Conservation (phyloP, 257 asterid genomes). For the Solanum lycopersicoides region DNA sequence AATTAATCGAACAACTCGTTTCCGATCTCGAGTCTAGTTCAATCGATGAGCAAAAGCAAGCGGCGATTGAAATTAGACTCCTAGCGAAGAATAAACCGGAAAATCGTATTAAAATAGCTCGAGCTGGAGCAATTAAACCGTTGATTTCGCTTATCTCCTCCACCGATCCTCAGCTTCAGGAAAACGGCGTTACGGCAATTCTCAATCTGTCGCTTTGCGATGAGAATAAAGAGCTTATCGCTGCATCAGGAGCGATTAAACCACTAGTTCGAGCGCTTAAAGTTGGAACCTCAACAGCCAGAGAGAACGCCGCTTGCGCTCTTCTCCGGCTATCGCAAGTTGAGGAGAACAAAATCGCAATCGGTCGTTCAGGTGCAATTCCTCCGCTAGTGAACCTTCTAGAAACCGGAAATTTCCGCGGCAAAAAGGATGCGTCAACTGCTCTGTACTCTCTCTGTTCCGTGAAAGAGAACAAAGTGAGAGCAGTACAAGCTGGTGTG, state of each 20-base stretch:
- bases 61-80: constrained; percentile 76
- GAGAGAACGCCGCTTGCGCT: constrained; percentile 93
- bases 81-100: constrained; percentile 82
- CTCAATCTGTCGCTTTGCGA: constrained; percentile 86
- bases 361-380: constrained; percentile 81
- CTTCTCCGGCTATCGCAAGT: constrained; percentile 62
- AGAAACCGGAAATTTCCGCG: constrained; percentile 64
- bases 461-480: constrained; percentile 63
- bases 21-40: constrained; percentile 45
- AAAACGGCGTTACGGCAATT: constrained; percentile 85
- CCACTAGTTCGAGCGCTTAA: constrained; percentile 66
- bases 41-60: constrained; percentile 60
- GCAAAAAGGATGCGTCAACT: constrained; percentile 86
- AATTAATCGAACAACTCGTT: constrained; percentile 59
- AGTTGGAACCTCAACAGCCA: constrained; percentile 54
- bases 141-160: constrained; percentile 54
- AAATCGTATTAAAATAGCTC: constrained; percentile 74
- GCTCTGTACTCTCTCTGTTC: constrained; percentile 84
- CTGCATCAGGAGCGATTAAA: constrained; percentile 70
- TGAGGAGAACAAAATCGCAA: constrained; percentile 56
- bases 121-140: constrained; percentile 79
- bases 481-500: constrained; percentile 81
- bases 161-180: constrained; percentile 68
- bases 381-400: constrained; percentile 62
- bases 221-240: constrained; percentile 64